Percentiles rank a stretch among this genome's conserved stretches.
phyloP scores from a whole-genome alignment of 257 asterid genomes.

The Nicotiana tabacum region DNA sequence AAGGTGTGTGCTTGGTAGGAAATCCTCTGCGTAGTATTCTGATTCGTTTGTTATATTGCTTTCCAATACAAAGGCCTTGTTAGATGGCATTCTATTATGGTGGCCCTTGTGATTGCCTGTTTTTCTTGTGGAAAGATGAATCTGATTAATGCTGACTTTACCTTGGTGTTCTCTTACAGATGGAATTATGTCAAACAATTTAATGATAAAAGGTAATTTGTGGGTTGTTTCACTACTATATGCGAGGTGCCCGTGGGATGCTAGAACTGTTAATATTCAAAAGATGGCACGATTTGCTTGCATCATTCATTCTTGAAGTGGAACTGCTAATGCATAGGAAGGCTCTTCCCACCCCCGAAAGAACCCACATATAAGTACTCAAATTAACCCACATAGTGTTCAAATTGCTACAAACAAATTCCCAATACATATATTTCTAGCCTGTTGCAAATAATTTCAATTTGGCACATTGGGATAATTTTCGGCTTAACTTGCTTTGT shows the following conservation, averaged over 20 bases:
- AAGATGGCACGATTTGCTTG: background rate
- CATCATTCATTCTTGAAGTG: background rate
- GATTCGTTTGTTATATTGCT: background rate
- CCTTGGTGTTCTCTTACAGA: background rate
- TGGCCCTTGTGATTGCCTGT: background rate
- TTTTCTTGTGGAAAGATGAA: background rate
- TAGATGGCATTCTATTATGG: background rate
- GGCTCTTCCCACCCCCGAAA: background rate
- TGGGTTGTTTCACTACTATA: background rate
- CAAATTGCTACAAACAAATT: too few species aligned
- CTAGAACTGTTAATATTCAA: background rate
- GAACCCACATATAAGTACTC: too few species aligned
- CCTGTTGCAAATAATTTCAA: background rate
- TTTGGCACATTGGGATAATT: background rate
- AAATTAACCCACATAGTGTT: too few species aligned
- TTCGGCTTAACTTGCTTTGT: background rate
- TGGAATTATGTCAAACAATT: background rate
- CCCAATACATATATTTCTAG: background rate
- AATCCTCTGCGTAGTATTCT: background rate
- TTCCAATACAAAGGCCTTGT: background rate
- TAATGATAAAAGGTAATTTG: background rate
- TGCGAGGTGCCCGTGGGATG: background rate
- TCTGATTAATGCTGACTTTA: background rate
- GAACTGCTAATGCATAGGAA: background rate
- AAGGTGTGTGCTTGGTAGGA: background rate